These are phyloP conservation scores for Plantago rigida DNA, from an alignment of 305 asterid species.

Conservation along the genomic window DNA sequence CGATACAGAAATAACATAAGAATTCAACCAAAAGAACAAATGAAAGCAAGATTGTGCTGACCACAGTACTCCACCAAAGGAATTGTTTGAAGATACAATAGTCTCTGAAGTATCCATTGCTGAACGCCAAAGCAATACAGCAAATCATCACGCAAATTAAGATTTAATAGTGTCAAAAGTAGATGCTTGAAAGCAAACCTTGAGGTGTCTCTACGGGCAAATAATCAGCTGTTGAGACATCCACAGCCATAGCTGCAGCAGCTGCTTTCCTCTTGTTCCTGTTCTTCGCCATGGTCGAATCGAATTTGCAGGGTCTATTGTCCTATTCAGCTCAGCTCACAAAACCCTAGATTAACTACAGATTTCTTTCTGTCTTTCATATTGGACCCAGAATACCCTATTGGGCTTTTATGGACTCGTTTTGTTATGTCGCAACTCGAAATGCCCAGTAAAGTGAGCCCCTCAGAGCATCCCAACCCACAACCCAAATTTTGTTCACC, in stretches of 20 bases:
- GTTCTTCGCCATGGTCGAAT: constrained; percentile 1
- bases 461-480: too few species aligned
- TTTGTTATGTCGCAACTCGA: too few species aligned
- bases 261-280: neutral
- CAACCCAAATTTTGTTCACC: too few species aligned
- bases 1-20: neutral
- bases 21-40: neutral
- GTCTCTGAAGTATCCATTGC: constrained; percentile 5
- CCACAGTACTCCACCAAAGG: neutral
- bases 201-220: neutral
- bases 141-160: neutral
- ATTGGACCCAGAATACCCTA: too few species aligned
- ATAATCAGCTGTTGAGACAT: neutral
- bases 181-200: neutral
- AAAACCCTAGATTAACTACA: too few species aligned
- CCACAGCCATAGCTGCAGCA: neutral
- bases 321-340: too few species aligned
- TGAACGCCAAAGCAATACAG: neutral
- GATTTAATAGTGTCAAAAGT: too few species aligned
- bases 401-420: too few species aligned
- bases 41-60: neutral
- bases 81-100: neutral
- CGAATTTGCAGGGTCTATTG: too few species aligned
- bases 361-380: too few species aligned
- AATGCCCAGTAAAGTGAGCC: too few species aligned